These are phyloP conservation scores for Termitomyces sp. DNA, from an alignment of 768 basidiomycete species.

Conservation along the genomic window DNA sequence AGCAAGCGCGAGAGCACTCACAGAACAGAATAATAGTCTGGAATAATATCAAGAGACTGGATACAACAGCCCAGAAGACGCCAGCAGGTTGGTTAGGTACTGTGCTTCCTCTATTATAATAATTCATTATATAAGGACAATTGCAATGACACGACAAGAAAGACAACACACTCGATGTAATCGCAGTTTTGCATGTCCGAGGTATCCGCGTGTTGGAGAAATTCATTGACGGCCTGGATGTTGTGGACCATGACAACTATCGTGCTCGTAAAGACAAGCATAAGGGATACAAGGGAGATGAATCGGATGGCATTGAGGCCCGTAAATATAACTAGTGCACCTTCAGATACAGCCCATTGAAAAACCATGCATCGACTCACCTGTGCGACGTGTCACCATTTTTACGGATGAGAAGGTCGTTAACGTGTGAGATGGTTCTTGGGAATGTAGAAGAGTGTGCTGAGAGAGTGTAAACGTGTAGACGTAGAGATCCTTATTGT, in stretches of 20 bases:
- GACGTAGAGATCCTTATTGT: constrained; percentile 2
- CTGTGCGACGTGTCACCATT: constrained; percentile 28
- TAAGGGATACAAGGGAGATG: constrained; percentile 70
- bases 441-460: constrained; percentile 7
- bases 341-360: not conserved
- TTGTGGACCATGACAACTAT: constrained; percentile 72
- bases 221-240: constrained; percentile 67
- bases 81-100: constrained; percentile 94
- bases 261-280: constrained; percentile 76
- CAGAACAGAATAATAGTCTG: constrained; percentile 70
- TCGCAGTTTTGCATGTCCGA: constrained; percentile 53
- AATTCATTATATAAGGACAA: not conserved
- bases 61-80: constrained; percentile 86
- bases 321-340: constrained; percentile 45
- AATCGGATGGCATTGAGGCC: constrained; percentile 72
- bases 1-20: constrained; percentile 22
- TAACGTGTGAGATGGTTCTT: not conserved
- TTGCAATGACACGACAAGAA: not conserved
- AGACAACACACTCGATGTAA: constrained; percentile 63
- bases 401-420: not conserved
- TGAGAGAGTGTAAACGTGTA: constrained; percentile 7
- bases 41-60: constrained; percentile 80
- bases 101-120: constrained; percentile 51
- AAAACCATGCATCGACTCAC: constrained; percentile 16
- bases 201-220: constrained; percentile 35